Evolutionary conservation across 2,329 filamentous ascomycete genomes (phyloP).

Genomic region (Ceratocystis alfenasii): DNA sequence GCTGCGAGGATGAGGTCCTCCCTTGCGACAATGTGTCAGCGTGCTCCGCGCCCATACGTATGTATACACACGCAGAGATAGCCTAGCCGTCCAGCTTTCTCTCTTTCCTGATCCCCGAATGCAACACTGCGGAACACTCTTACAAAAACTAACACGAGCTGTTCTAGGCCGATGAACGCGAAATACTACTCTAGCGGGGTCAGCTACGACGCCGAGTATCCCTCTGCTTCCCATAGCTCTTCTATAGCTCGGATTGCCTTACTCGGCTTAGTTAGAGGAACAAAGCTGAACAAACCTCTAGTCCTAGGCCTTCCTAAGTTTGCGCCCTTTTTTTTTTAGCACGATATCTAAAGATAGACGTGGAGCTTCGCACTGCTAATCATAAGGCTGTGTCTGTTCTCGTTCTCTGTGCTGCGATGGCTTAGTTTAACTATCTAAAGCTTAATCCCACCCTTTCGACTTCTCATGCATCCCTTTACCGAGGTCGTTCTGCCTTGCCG

Average conservation of each 20-base stretch:
- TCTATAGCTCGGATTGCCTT: no score
- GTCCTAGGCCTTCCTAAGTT: no score
- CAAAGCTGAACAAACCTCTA: no score
- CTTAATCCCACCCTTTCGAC: neutral
- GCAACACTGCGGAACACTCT: neutral
- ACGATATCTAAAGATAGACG: no score
- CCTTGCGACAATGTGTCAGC: neutral
- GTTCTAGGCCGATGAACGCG: no score
- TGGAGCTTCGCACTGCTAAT: no score
- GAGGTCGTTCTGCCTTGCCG: neutral
- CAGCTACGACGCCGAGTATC: no score
- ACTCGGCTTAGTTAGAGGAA: no score
- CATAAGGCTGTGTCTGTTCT: neutral
- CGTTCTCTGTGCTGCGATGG: neutral
- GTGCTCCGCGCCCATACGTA: neutral
- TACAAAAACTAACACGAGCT: no score
- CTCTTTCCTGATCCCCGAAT: neutral
- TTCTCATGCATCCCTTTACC: conserved; percentile 2
- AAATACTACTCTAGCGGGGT: no score
- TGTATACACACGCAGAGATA: neutral
- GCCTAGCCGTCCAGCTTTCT: neutral
- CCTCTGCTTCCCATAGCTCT: no score
- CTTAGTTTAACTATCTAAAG: neutral
- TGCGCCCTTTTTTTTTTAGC: no score
- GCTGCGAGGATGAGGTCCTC: neutral